phyloP scores from a whole-genome alignment of 169 alveolate species.

The Plasmodium gonderi region DNA sequence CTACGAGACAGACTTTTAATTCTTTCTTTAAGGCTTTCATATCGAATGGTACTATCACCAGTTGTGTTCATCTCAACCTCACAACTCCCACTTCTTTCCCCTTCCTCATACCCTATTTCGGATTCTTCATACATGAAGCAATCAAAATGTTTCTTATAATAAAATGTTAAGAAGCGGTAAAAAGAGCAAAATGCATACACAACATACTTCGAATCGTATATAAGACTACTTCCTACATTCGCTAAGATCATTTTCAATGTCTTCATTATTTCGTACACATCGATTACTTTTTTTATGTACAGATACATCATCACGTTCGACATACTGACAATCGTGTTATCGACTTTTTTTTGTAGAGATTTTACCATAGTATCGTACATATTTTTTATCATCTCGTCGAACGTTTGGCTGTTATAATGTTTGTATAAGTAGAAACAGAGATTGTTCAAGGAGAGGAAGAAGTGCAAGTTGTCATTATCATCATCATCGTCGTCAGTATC shows the following conservation, averaged over 20 bases:
- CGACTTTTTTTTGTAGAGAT: background rate
- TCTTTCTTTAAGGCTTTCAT: background rate
- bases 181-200: slow-evolving; percentile 48
- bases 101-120: background rate
- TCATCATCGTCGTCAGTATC: background rate
- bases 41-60: background rate
- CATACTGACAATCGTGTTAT: slow-evolving; percentile 5
- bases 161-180: slow-evolving; percentile 36
- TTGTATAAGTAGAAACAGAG: slow-evolving; percentile 53
- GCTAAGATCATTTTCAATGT: slow-evolving; percentile 2
- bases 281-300: slow-evolving; percentile 53
- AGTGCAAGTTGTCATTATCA: slow-evolving; percentile 20
- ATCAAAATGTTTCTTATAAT: slow-evolving; percentile 29
- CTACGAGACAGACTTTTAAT: background rate
- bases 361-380: slow-evolving; percentile 13
- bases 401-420: slow-evolving; percentile 36
- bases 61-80: background rate
- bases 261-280: slow-evolving; percentile 16
- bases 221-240: background rate
- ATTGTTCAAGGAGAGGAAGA: slow-evolving; percentile 54
- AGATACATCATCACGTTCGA: slow-evolving; percentile 62
- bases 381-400: slow-evolving; percentile 22
- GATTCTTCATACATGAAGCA: slow-evolving; percentile 36
- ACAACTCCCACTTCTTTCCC: background rate
- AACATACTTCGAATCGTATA: slow-evolving; percentile 56